phyloP scores from a whole-genome alignment of 2,329 filamentous ascomycete genomes.

The Hypoxylon sp. region DNA sequence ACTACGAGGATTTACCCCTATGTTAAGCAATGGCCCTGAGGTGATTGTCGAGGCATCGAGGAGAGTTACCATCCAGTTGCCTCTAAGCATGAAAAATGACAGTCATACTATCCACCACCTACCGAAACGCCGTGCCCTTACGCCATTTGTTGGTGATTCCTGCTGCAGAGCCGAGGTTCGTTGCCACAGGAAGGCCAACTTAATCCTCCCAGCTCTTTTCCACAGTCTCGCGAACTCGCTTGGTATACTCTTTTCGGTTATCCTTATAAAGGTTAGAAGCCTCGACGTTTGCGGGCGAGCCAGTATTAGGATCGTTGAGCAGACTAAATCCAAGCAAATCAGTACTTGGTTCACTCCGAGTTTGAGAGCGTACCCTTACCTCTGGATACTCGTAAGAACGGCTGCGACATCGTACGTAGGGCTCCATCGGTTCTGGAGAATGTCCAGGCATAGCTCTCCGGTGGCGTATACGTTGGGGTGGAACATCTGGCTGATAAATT shows the following conservation, averaged over 20 bases:
- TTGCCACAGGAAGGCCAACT: conserved; percentile 7
- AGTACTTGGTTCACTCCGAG: conserved; percentile 4
- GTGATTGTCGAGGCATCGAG: conserved; percentile 9
- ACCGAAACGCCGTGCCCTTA: conserved; percentile 26
- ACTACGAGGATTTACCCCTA: conserved; percentile 10
- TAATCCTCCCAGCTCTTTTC: conserved; percentile 99
- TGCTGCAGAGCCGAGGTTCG: conserved; percentile 6
- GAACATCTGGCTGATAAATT: conserved; percentile 99
- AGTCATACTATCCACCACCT: conserved; percentile 22
- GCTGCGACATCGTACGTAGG: conserved; percentile 98
- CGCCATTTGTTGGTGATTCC: conserved; percentile 15
- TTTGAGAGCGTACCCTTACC: conserved; percentile 58
- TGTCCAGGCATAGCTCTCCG: conserved; percentile 94
- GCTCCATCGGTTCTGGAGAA: conserved; percentile 97
- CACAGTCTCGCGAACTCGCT: conserved; percentile 93
- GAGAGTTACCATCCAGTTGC: conserved; percentile 1
- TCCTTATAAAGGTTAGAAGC: conserved; percentile 99
- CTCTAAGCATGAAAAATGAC: conserved; percentile 14
- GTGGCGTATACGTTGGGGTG: conserved; percentile 98
- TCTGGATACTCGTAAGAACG: conserved; percentile 96
- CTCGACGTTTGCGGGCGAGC: conserved; percentile 96
- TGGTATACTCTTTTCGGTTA: conserved; percentile 94
- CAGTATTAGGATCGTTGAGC: conserved; percentile 98
- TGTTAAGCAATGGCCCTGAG: conserved; percentile 14
- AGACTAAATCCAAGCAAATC: conserved; percentile 65